Evolutionary conservation across 306 rosid genomes (phyloP).

Genomic region (Pyrus bretschneideri): DNA sequence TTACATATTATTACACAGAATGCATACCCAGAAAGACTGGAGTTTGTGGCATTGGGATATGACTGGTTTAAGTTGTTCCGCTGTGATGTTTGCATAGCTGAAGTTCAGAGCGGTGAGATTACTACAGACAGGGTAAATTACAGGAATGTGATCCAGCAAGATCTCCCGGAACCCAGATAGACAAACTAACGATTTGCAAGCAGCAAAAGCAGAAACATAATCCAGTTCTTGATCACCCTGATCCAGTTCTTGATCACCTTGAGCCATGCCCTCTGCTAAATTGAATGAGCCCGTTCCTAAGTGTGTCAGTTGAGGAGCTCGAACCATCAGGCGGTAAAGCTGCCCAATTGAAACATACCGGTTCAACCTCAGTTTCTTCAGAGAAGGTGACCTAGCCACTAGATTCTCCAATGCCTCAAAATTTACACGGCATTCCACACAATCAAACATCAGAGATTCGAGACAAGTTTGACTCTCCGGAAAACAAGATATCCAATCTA

Average conservation of each 20-base stretch:
- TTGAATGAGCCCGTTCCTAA: constrained; percentile 65
- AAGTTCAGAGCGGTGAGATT: constrained; percentile 69
- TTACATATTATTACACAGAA: background rate
- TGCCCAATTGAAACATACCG: constrained; percentile 46
- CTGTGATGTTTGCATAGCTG: constrained; percentile 58
- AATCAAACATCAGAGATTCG: constrained; percentile 71
- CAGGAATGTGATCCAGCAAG: constrained; percentile 45
- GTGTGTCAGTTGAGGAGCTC: constrained; percentile 74
- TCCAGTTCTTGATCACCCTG: constrained; percentile 53
- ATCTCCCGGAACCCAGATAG: constrained; percentile 83
- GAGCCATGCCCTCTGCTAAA: constrained; percentile 27
- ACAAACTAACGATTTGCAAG: constrained; percentile 71
- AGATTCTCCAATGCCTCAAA: constrained; percentile 76
- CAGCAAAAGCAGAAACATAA: constrained; percentile 54
- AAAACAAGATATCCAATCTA: constrained; percentile 75
- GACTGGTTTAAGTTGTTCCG: constrained; percentile 53
- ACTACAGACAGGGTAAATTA: constrained; percentile 53
- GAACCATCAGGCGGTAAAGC: constrained; percentile 44
- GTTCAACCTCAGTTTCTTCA: constrained; percentile 71
- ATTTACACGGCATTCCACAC: constrained; percentile 51
- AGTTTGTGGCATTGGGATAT: constrained; percentile 62
- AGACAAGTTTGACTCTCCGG: constrained; percentile 53
- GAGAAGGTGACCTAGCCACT: constrained; percentile 66
- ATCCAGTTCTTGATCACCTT: constrained; percentile 43
- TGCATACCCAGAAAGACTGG: constrained; percentile 65